These are phyloP conservation scores for Pyrrhoderma noxium DNA, from an alignment of 1,284 basidiomycete genomes.

Conservation along the genomic window DNA sequence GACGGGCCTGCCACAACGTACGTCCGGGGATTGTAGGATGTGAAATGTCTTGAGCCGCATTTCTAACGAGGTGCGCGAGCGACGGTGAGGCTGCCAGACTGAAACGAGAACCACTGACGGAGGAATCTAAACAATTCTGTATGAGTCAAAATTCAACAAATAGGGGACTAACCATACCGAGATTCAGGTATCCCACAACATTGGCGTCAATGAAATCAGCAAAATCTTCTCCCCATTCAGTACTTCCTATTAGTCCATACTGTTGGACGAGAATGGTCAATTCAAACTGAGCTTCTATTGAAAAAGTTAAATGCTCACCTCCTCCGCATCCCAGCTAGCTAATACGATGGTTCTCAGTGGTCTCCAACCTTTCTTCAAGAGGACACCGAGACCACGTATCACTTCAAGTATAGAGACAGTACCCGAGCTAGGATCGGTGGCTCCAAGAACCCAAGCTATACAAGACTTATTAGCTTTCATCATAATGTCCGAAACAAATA, in stretches of 20 bases:
- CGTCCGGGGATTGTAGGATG: slow-evolving; percentile 47
- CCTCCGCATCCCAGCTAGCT: slow-evolving; percentile 91
- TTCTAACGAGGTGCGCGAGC: slow-evolving; percentile 66
- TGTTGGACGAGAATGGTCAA: background rate
- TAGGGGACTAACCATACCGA: slow-evolving; percentile 36
- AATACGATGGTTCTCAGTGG: slow-evolving; percentile 83
- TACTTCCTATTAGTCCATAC: slow-evolving; percentile 84
- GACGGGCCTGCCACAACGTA: slow-evolving; percentile 60
- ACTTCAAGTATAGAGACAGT: slow-evolving; percentile 83
- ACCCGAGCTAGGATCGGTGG: slow-evolving; percentile 81
- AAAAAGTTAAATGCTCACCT: slow-evolving; percentile 36
- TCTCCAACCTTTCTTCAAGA: slow-evolving; percentile 80
- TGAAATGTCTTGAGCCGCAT: slow-evolving; percentile 58
- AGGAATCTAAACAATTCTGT: slow-evolving; percentile 35
- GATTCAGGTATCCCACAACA: slow-evolving; percentile 84
- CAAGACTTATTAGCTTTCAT: background rate
- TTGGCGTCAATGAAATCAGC: slow-evolving; percentile 70
- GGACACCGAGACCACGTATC: slow-evolving; percentile 68
- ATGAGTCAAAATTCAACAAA: background rate
- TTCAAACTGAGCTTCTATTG: background rate
- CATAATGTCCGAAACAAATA: background rate
- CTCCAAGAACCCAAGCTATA: slow-evolving; percentile 49
- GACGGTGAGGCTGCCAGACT: slow-evolving; percentile 60
- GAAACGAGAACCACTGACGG: slow-evolving; percentile 57
- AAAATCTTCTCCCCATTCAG: slow-evolving; percentile 89